Evolutionary conservation across 192 early-diverging fungal genomes (phyloP).

Genomic region (Coemansia guatemalensis): DNA sequence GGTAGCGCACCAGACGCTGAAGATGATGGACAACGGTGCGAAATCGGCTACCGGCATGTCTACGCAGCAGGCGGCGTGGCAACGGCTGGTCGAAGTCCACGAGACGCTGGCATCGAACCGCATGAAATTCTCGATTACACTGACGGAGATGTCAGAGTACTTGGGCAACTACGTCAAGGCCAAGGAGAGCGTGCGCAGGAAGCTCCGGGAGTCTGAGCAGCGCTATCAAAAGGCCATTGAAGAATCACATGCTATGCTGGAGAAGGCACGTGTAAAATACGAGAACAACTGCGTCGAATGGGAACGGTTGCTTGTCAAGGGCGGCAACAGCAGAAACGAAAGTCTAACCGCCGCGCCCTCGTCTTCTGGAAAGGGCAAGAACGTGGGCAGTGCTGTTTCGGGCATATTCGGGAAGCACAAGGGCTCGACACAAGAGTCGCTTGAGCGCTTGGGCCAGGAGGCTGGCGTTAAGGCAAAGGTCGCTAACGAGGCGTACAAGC

Average conservation of each 20-base stretch:
- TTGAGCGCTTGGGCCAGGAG: constrained; percentile 82
- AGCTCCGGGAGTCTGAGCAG: constrained; percentile 80
- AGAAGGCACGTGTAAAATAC: constrained; percentile 84
- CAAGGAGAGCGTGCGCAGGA: constrained; percentile 43
- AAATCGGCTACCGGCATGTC: constrained; percentile 41
- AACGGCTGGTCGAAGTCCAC: constrained; percentile 75
- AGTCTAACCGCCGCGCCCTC: constrained; percentile 9
- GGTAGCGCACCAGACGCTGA: constrained; percentile 63
- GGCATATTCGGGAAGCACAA: constrained; percentile 55
- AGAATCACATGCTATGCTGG: constrained; percentile 75
- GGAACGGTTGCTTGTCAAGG: constrained; percentile 70
- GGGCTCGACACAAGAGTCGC: constrained; percentile 54
- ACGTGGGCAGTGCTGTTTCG: constrained; percentile 42
- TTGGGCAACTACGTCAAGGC: constrained; percentile 56
- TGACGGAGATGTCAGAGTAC: constrained; percentile 80
- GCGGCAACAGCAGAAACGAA: constrained; percentile 19
- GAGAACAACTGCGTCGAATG: constrained; percentile 80
- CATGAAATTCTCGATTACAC: constrained; percentile 68
- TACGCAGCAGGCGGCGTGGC: constrained; percentile 77
- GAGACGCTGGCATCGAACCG: constrained; percentile 79
- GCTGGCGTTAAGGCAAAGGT: constrained; percentile 77
- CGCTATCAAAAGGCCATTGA: constrained; percentile 72
- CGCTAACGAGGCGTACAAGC: constrained; percentile 82
- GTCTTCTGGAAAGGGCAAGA: constrained; percentile 23
- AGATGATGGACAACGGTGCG: constrained; percentile 56